Conservation (phyloP, 2,329 filamentous ascomycete genomes). For the Dactylonectria macrodidyma region DNA sequence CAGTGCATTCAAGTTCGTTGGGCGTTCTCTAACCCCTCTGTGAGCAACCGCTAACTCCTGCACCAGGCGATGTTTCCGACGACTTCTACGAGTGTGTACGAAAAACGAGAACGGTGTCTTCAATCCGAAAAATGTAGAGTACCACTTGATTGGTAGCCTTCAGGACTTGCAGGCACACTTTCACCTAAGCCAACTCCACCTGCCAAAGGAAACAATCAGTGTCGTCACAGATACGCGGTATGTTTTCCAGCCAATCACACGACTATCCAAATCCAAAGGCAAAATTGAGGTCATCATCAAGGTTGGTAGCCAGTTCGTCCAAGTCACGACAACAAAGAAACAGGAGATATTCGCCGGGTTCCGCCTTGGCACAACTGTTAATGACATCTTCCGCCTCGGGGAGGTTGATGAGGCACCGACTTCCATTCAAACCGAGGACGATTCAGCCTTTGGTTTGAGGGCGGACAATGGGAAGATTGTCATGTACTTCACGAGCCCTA, state of each 20-base stretch:
- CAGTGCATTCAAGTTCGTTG: slow-evolving; percentile 71
- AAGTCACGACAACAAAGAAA: slow-evolving; percentile 78
- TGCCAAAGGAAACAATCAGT: slow-evolving; percentile 80
- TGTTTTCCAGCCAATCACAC: slow-evolving; percentile 75
- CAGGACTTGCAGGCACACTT: slow-evolving; percentile 78
- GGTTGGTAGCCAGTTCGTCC: slow-evolving; percentile 78
- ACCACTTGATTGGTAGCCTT: slow-evolving; percentile 75
- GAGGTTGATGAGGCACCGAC: slow-evolving; percentile 78
- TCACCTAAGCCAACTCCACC: slow-evolving; percentile 75
- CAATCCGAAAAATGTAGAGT: slow-evolving; percentile 76
- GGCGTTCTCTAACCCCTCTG: slow-evolving; percentile 36
- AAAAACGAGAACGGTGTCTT: slow-evolving; percentile 74
- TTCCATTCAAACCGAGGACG: slow-evolving; percentile 75
- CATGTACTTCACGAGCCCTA: slow-evolving; percentile 80
- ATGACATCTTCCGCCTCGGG: slow-evolving; percentile 78
- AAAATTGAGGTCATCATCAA: slow-evolving; percentile 79
- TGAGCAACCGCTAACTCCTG: slow-evolving; percentile 16
- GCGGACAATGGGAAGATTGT: slow-evolving; percentile 79
- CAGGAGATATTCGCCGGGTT: slow-evolving; percentile 77
- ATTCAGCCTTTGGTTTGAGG: slow-evolving; percentile 76
- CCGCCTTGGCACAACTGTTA: slow-evolving; percentile 74
- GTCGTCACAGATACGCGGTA: slow-evolving; percentile 77
- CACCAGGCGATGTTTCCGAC: slow-evolving; percentile 72
- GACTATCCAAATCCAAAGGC: slow-evolving; percentile 78
- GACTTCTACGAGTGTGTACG: slow-evolving; percentile 72